A percentile compares a stretch with the other conserved stretches of the same genome.
phyloP scores from a whole-genome alignment of 2,329 filamentous ascomycete genomes.

The Beauveria scarabaeidicola region DNA sequence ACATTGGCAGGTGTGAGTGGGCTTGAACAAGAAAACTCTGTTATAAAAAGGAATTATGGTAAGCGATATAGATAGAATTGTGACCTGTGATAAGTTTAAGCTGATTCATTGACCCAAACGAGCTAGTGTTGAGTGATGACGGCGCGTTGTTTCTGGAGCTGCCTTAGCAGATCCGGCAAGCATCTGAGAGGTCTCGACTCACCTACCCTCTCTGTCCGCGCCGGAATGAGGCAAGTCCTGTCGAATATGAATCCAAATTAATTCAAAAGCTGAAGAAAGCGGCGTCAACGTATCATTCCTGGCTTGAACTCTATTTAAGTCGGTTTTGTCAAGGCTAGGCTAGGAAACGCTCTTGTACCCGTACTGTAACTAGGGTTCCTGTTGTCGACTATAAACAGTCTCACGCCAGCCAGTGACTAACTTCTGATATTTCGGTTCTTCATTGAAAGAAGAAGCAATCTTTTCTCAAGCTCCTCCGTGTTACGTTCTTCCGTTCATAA shows the following conservation, averaged over 20 bases:
- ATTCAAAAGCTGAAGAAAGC: background rate
- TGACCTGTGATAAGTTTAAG: background rate
- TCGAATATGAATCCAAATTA: background rate
- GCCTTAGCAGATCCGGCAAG: background rate
- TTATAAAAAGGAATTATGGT: no score
- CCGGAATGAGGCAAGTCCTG: background rate
- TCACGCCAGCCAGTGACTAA: background rate
- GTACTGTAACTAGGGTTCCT: background rate
- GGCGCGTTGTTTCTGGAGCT: background rate
- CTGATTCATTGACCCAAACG: background rate
- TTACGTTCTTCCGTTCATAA: background rate
- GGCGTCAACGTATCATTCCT: background rate
- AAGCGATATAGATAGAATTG: background rate
- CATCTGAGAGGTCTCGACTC: background rate
- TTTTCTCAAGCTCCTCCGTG: background rate
- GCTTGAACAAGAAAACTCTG: background rate
- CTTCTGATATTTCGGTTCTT: background rate
- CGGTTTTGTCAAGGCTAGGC: background rate
- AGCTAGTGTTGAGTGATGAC: background rate
- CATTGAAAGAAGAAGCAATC: background rate
- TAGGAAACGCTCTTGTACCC: background rate
- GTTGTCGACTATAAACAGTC: slow-evolving; percentile 2
- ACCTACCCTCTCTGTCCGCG: background rate
- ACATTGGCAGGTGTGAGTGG: background rate
- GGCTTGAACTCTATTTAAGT: background rate